Percentiles rank a stretch among this genome's conserved stretches.
Evolutionary conservation across 2,329 filamentous ascomycete genomes (phyloP).

Genomic region (Trichothecium sympodiale): DNA sequence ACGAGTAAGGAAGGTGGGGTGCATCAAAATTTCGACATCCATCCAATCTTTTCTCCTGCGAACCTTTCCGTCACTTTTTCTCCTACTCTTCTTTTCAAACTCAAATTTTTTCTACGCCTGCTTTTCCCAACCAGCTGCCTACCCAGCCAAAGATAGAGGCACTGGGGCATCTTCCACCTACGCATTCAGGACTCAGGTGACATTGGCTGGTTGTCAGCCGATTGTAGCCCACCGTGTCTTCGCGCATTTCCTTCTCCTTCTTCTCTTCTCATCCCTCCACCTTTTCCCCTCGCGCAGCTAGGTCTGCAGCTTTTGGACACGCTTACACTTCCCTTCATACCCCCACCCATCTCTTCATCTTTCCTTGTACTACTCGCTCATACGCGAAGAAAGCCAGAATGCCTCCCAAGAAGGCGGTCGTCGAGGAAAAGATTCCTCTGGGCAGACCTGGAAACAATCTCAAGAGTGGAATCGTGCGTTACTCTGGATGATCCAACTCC

Average conservation of each 20-base stretch:
- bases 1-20: conserved; percentile 6
- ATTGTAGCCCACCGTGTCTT: conserved; percentile 31
- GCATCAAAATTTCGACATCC: conserved; percentile 10
- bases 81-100: conserved; percentile 4
- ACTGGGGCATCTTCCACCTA: too few species aligned
- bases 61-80: background rate
- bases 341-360: conserved; percentile 7
- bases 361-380: conserved; percentile 28
- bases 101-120: background rate
- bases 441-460: conserved; percentile 94
- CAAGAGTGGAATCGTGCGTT: conserved; percentile 93
- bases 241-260: conserved; percentile 19
- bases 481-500: background rate
- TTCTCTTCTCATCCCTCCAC: conserved; percentile 43
- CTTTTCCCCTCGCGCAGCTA: conserved; percentile 50
- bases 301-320: conserved; percentile 48
- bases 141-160: too few species aligned
- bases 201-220: conserved; percentile 31
- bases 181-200: conserved; percentile 6
- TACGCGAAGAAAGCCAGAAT: conserved; percentile 64
- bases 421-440: conserved; percentile 93
- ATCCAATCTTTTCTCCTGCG: background rate
- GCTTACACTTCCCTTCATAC: conserved; percentile 32
- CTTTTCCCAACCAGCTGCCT: background rate
- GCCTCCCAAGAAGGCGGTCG: conserved; percentile 86